These are phyloP conservation scores for Lathyrus aphaca DNA, from an alignment of 306 rosid genomes.

Conservation along the genomic window DNA sequence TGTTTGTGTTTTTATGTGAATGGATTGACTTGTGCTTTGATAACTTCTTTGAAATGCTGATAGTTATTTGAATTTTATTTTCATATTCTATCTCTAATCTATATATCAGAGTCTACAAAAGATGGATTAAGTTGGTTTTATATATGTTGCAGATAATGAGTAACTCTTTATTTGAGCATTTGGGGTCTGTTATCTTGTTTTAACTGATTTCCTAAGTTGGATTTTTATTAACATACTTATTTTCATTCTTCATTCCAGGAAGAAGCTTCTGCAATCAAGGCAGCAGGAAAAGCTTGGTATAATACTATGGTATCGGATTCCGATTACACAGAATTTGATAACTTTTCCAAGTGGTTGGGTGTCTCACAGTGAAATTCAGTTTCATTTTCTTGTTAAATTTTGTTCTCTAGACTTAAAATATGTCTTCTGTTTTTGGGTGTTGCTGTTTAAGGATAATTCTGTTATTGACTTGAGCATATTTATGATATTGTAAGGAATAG, in stretches of 20 bases:
- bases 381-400: conserved; percentile 32
- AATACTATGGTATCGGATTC: conserved; percentile 86
- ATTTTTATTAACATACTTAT: not conserved
- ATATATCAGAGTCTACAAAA: not conserved
- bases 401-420: conserved; percentile 22
- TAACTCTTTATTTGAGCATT: not conserved
- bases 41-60: too few species aligned
- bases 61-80: too few species aligned
- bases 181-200: not conserved
- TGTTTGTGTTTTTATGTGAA: not conserved
- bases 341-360: conserved; percentile 80
- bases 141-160: not conserved
- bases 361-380: conserved; percentile 63
- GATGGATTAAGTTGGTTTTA: not conserved
- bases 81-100: not conserved
- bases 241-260: conserved; percentile 46
- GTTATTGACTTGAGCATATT: not conserved
- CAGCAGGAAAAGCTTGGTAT: conserved; percentile 89
- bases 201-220: not conserved
- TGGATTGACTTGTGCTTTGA: not conserved
- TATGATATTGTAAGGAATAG: too few species aligned
- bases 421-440: conserved; percentile 13
- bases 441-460: not conserved
- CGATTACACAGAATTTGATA: conserved; percentile 80
- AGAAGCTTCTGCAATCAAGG: conserved; percentile 65